A percentile compares a stretch with the other conserved stretches of the same genome.
Evolutionary conservation across 192 early-diverging fungal species (phyloP).

Genomic region (Mortierella hygrophila): DNA sequence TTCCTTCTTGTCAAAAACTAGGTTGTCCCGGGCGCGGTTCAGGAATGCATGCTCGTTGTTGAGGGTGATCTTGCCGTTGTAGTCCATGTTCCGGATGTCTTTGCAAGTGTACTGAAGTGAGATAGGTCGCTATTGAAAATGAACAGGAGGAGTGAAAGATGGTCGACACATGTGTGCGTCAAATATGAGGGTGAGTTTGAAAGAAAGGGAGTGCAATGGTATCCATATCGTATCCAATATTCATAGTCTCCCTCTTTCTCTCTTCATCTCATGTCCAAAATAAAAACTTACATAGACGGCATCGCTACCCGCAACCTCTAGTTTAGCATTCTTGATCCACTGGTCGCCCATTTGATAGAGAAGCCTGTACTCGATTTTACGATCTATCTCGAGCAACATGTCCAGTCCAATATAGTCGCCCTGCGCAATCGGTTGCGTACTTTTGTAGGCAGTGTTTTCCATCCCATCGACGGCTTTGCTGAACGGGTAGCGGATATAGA

Average conservation of each 20-base stretch:
- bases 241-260: neutral
- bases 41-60: conserved; percentile 32
- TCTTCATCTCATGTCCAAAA: neutral
- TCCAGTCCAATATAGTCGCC: conserved; percentile 71
- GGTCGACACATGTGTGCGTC: too few relatives aligned
- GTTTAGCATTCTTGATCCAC: conserved; percentile 40
- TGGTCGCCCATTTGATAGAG: conserved; percentile 52
- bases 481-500: conserved; percentile 56
- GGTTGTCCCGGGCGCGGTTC: conserved; percentile 25
- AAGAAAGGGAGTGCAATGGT: conserved; percentile 33
- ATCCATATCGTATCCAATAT: neutral
- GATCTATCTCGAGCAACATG: conserved; percentile 60
- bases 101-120: conserved; percentile 32
- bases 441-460: conserved; percentile 64
- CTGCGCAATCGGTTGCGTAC: conserved; percentile 51
- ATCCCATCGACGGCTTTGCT: conserved; percentile 64
- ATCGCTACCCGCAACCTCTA: conserved; percentile 49
- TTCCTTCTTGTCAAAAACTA: conserved; percentile 26
- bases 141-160: neutral
- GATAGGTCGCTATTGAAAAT: conserved; percentile 16
- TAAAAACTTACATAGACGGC: conserved; percentile 51
- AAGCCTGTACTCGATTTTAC: conserved; percentile 44
- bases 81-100: conserved; percentile 35
- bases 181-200: conserved; percentile 21
- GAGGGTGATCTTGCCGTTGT: conserved; percentile 19